Percentiles rank a stretch among this genome's conserved stretches.
These are phyloP conservation scores for Dentipellis fragilis DNA, from an alignment of 768 basidiomycete species.

Conservation along the genomic window DNA sequence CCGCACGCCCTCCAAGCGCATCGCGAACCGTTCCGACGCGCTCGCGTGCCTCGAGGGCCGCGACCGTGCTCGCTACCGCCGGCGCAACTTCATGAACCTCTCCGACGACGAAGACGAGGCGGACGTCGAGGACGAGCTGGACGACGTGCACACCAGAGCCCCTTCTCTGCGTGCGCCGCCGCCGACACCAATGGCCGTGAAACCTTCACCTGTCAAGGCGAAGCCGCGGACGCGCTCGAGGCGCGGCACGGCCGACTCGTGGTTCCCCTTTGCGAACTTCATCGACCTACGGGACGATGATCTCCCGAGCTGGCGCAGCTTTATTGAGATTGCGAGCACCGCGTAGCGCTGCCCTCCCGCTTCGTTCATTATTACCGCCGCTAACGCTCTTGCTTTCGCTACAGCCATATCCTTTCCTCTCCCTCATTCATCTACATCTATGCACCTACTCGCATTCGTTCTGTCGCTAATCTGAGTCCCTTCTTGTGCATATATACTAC, in stretches of 20 bases:
- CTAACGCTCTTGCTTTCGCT: neutral
- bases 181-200: conserved; percentile 4
- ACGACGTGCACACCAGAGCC: conserved; percentile 18
- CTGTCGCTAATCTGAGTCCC: neutral
- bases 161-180: conserved; percentile 1
- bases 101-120: conserved; percentile 47
- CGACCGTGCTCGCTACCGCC: conserved; percentile 17
- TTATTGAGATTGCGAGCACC: conserved; percentile 39
- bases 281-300: conserved; percentile 47
- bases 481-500: neutral
- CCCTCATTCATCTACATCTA: neutral
- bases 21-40: conserved; percentile 24
- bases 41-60: conserved; percentile 59
- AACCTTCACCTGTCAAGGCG: conserved; percentile 11
- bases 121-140: conserved; percentile 14
- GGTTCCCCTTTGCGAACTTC: conserved; percentile 54
- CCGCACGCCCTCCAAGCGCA: conserved; percentile 9
- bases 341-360: neutral
- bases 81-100: conserved; percentile 57
- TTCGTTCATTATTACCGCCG: neutral
- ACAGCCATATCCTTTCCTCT: neutral
- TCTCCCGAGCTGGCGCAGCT: conserved; percentile 49
- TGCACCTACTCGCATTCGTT: neutral
- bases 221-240: conserved; percentile 20
- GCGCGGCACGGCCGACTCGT: conserved; percentile 35